Evolutionary conservation across 805 yeast species (phyloP).

Genomic region (Candida orba): DNA sequence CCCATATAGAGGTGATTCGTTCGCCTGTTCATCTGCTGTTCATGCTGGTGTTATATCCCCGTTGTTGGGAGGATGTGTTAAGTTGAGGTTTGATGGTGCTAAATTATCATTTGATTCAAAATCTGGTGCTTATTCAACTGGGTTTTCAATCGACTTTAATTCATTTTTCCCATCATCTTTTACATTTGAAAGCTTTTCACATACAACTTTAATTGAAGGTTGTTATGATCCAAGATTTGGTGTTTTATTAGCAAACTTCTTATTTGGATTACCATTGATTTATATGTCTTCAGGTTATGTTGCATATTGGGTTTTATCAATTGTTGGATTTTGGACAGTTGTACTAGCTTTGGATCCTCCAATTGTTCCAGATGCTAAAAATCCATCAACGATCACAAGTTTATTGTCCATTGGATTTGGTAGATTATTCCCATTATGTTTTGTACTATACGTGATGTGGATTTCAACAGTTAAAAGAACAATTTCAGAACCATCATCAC

Average conservation of each 20-base stretch:
- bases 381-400: slow-evolving; percentile 46
- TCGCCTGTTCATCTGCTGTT: slow-evolving; percentile 82
- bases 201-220: slow-evolving; percentile 31
- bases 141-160: slow-evolving; percentile 45
- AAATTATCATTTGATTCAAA: slow-evolving; percentile 40
- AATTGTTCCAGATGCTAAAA: slow-evolving; percentile 42
- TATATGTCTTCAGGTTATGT: slow-evolving; percentile 37
- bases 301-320: slow-evolving; percentile 54
- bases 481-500: slow-evolving; percentile 32
- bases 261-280: slow-evolving; percentile 57
- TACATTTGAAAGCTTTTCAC: slow-evolving; percentile 41
- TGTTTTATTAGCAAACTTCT: slow-evolving; percentile 49
- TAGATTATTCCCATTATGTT: slow-evolving; percentile 67
- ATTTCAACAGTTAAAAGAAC: slow-evolving; percentile 45
- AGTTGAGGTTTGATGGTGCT: slow-evolving; percentile 49
- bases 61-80: slow-evolving; percentile 71
- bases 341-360: slow-evolving; percentile 79
- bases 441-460: slow-evolving; percentile 70
- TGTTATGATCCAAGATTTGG: slow-evolving; percentile 65
- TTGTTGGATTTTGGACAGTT: slow-evolving; percentile 82
- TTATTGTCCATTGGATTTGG: slow-evolving; percentile 66
- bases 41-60: slow-evolving; percentile 80
- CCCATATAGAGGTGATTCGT: slow-evolving; percentile 86
- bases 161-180: slow-evolving; percentile 73
- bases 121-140: slow-evolving; percentile 46